phyloP scores from a whole-genome alignment of 192 early-diverging fungal genomes.

The Cetraspora pellucida region DNA sequence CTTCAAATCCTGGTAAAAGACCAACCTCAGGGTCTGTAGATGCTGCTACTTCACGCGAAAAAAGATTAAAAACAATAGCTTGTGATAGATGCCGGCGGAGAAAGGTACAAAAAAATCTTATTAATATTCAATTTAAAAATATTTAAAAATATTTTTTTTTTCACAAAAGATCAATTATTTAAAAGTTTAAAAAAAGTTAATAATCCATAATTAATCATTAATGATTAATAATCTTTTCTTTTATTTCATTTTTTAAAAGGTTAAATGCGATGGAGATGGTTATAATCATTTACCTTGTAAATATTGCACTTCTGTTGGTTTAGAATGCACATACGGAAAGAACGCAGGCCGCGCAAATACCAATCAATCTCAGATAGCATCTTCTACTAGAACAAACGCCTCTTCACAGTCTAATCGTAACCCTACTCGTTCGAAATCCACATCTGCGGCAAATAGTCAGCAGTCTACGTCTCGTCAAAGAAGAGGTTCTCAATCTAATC shows the following conservation, averaged over 20 bases:
- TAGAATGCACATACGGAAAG: constrained; percentile 30
- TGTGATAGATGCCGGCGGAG: constrained; percentile 27
- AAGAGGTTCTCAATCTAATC: not conserved
- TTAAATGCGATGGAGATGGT: constrained; percentile 31
- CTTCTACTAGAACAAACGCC: not conserved
- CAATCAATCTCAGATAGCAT: not conserved
- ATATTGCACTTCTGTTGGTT: constrained; percentile 26
- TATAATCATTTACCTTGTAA: constrained; percentile 24
- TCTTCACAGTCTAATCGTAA: not conserved
- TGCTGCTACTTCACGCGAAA: not conserved
- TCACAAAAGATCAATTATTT: not conserved
- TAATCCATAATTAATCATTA: not conserved
- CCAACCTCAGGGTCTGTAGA: not conserved
- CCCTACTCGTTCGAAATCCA: not conserved
- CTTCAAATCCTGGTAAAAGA: constrained; percentile 1
- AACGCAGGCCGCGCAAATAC: not conserved
- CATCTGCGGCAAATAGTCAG: not conserved
- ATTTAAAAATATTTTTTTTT: no score
- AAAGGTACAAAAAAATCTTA: constrained; percentile 13
- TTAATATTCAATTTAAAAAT: not conserved
- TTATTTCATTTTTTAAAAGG: not conserved
- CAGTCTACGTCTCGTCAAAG: not conserved
- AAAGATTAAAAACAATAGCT: constrained; percentile 30
- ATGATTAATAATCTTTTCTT: not conserved
- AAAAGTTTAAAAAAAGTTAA: not conserved